Base-by-base conservation (phyloP, 257 asterid genomes). In the Plantago major region DNA sequence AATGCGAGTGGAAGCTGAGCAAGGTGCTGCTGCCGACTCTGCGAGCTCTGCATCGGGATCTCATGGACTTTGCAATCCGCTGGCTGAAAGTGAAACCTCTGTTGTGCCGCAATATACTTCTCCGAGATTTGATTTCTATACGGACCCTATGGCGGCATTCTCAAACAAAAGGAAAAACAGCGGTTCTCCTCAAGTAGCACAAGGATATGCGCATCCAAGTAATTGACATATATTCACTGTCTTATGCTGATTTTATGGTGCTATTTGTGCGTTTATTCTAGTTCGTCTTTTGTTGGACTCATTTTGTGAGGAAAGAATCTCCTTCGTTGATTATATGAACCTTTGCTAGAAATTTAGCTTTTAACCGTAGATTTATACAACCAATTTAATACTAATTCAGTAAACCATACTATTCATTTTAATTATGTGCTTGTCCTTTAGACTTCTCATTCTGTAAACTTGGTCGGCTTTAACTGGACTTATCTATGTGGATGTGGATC, bases 101-200 rank as follows among this genome's bases (percentile, higher is more conserved):
- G 60, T 76, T 56, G 45, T 70, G 4, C 1, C 74, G 42, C 74
- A 73, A 17, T 42, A 38, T 62, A 43, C 70, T 58, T 57, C 76
- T 64, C 75, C 80, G 5, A 83, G 96, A 75, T 90, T 90, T 71
- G 95, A 81, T 76, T 90, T 63, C 63, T 88, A 90, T 63, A 88
- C 98, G 0, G 89, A 88, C 61, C 96, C 98, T 37, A 71, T 81
- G 95, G 54, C 94, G 16, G 98, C 98, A 55, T 90, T 73, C 76
- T 80, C 95, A 11, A 79, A 82, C 45, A 73, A 69, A 79, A 70
- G 78, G 77, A 63, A 69, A 70, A 70, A 63, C 69, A 75, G 67
- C 69, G 70, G 57, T 64, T 63, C 73, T 57, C 84, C 84, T 72
- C 93, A 70, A 71, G 76, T 57, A 71, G 53, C 83, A 14, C 89